Evolutionary conservation across 2,329 filamentous ascomycete genomes (phyloP).

Genomic region (Epichloe sibirici): DNA sequence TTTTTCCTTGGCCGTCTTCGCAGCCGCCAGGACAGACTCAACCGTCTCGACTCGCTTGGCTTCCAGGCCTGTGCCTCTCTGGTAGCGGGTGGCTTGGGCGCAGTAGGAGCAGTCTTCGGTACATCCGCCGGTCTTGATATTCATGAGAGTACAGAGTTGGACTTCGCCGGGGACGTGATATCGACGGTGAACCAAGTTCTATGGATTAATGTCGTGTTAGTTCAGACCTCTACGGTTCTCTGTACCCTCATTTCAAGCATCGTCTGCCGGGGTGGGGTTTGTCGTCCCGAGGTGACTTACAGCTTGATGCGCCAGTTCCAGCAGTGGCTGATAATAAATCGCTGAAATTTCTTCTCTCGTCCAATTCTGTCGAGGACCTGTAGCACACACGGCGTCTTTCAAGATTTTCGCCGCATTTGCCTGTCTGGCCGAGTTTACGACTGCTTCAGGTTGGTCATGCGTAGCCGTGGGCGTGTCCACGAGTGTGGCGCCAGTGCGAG

Average conservation of each 20-base stretch:
- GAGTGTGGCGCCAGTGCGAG: conserved; percentile 8
- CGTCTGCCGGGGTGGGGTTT: too few relatives aligned
- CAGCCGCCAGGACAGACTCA: conserved; percentile 68
- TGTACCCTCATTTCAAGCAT: background rate
- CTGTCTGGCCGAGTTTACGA: conserved; percentile 4
- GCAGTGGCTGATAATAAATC: conserved; percentile 71
- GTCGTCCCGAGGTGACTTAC: conserved; percentile 31
- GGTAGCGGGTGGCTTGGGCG: conserved; percentile 73
- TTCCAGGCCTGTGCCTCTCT: conserved; percentile 63
- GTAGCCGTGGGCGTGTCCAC: conserved; percentile 8
- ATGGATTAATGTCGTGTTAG: conserved; percentile 6
- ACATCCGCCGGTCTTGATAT: conserved; percentile 91
- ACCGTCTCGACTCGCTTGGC: conserved; percentile 70
- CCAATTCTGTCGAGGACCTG: conserved; percentile 58
- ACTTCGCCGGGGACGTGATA: conserved; percentile 78
- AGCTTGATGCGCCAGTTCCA: conserved; percentile 65
- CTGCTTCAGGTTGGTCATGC: conserved; percentile 1
- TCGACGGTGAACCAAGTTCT: conserved; percentile 68
- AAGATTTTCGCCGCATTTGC: conserved; percentile 22
- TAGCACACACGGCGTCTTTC: conserved; percentile 45
- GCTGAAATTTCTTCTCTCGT: conserved; percentile 68
- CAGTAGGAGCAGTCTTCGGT: conserved; percentile 91
- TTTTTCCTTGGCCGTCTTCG: conserved; percentile 65
- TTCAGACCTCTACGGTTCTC: background rate
- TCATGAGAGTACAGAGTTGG: conserved; percentile 90